Evolutionary conservation across 2,329 filamentous ascomycete species (phyloP).

Genomic region (Lasiodiplodia sp.): DNA sequence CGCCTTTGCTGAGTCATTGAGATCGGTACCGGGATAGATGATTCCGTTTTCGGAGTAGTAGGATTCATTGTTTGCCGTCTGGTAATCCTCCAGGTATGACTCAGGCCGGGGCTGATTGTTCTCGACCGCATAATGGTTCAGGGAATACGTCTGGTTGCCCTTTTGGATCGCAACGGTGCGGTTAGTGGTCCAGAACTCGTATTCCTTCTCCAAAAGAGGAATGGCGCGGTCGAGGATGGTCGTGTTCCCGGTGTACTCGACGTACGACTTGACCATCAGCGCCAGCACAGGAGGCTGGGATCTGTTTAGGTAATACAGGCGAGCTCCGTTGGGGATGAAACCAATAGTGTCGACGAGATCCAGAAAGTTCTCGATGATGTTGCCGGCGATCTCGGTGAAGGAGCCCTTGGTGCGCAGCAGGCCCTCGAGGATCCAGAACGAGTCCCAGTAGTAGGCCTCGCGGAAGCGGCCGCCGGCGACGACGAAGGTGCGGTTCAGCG

Average conservation of each 20-base stretch:
- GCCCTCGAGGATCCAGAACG: slow-evolving; percentile 72
- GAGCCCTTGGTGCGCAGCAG: slow-evolving; percentile 69
- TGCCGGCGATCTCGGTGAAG: slow-evolving; percentile 68
- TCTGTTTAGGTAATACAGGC: slow-evolving; percentile 72
- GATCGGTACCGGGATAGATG: slow-evolving; percentile 62
- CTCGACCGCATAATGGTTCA: slow-evolving; percentile 67
- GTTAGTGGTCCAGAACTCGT: slow-evolving; percentile 69
- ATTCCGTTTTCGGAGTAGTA: slow-evolving; percentile 67
- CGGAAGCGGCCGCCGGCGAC: slow-evolving; percentile 74
- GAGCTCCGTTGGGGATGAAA: slow-evolving; percentile 73
- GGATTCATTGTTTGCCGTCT: slow-evolving; percentile 69
- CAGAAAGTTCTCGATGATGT: slow-evolving; percentile 74
- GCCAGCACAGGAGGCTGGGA: slow-evolving; percentile 72
- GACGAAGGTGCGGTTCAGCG: slow-evolving; percentile 72
- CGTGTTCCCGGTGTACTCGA: slow-evolving; percentile 70
- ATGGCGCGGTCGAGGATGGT: slow-evolving; percentile 66
- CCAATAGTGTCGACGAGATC: slow-evolving; percentile 70
- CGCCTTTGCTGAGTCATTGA: slow-evolving; percentile 62
- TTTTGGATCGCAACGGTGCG: slow-evolving; percentile 62
- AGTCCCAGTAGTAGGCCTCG: slow-evolving; percentile 76
- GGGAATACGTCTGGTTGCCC: slow-evolving; percentile 57
- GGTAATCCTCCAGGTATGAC: slow-evolving; percentile 71
- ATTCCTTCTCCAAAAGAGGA: slow-evolving; percentile 68
- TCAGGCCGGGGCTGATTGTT: slow-evolving; percentile 74
- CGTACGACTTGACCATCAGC: slow-evolving; percentile 70